Percentiles rank a stretch among this genome's conserved stretches.
These are phyloP conservation scores for Metahyphopichia silvanorum DNA, from an alignment of 805 yeast species.

Conservation along the genomic window DNA sequence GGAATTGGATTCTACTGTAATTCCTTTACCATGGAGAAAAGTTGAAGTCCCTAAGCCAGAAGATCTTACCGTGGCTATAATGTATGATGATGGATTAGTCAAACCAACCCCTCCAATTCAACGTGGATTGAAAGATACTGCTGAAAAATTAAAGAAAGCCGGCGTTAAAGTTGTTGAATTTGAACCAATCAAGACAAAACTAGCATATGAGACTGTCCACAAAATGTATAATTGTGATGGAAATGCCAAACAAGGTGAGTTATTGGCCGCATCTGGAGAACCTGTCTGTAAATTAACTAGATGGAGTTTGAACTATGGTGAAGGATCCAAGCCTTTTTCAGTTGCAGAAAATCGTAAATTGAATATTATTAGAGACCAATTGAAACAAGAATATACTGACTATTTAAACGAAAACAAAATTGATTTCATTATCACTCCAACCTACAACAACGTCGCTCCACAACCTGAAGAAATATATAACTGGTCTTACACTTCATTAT, in stretches of 20 bases:
- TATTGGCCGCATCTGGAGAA: conserved; percentile 62
- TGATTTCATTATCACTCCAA: conserved; percentile 67
- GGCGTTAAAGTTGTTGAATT: conserved; percentile 57
- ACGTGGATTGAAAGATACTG: conserved; percentile 54
- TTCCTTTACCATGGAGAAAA: conserved; percentile 54
- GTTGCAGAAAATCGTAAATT: conserved; percentile 54
- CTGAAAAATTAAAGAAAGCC: conserved; percentile 51
- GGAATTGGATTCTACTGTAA: conserved; percentile 45
- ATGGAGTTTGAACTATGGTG: conserved; percentile 57
- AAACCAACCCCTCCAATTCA: conserved; percentile 65
- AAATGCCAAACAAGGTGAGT: conserved; percentile 50
- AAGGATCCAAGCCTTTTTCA: conserved; percentile 47
- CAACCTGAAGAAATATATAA: conserved; percentile 58
- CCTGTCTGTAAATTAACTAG: conserved; percentile 63
- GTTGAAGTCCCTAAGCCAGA: conserved; percentile 38
- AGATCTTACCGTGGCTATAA: conserved; percentile 55
- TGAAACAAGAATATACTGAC: conserved; percentile 56
- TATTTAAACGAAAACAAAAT: conserved; percentile 52
- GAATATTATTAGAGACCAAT: conserved; percentile 52
- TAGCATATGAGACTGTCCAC: conserved; percentile 58
- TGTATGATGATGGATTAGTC: conserved; percentile 63
- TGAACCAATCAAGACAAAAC: conserved; percentile 54
- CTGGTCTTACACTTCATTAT: conserved; percentile 79
- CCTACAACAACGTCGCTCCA: conserved; percentile 71
- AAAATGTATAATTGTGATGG: conserved; percentile 67